phyloP scores from a whole-genome alignment of 371 early-diverging fungal species.

The Furculomyces boomerangus region DNA sequence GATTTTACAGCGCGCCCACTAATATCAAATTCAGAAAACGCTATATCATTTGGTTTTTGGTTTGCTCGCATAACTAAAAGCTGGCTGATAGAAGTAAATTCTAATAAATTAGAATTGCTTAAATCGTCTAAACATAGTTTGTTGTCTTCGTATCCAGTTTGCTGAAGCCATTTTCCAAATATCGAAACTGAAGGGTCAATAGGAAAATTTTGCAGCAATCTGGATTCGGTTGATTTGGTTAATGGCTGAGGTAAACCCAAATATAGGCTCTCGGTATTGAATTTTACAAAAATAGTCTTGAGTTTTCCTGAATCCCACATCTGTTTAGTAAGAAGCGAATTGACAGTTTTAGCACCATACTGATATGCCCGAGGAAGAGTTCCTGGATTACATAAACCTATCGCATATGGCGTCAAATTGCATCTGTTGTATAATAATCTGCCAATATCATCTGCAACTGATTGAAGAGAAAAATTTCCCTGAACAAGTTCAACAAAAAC shows the following conservation, averaged over 20 bases:
- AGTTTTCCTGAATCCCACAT: constrained; percentile 36
- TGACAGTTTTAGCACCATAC: constrained; percentile 45
- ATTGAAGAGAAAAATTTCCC: constrained; percentile 22
- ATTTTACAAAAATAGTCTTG: constrained; percentile 11
- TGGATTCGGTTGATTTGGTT: constrained; percentile 3
- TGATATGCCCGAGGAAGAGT: constrained; percentile 46
- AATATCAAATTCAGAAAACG: constrained; percentile 37
- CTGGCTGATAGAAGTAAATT: constrained; percentile 27
- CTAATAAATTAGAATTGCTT: not conserved
- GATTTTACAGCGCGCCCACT: constrained; percentile 41
- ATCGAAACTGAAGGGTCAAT: constrained; percentile 16
- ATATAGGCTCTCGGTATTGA: constrained; percentile 4
- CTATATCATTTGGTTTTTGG: constrained; percentile 41
- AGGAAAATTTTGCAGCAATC: not conserved
- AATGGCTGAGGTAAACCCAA: constrained; percentile 18
- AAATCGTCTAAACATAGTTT: constrained; percentile 35
- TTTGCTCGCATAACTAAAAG: constrained; percentile 49
- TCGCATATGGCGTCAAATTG: constrained; percentile 38
- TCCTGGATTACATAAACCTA: constrained; percentile 33
- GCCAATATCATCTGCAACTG: constrained; percentile 31
- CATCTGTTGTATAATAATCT: constrained; percentile 31
- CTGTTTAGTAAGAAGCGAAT: constrained; percentile 39
- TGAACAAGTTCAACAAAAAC: constrained; percentile 39
- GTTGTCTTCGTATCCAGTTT: constrained; percentile 47
- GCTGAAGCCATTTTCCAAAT: constrained; percentile 37